These are phyloP conservation scores for Candida glaebosa DNA, from an alignment of 805 yeast genomes.

Conservation along the genomic window DNA sequence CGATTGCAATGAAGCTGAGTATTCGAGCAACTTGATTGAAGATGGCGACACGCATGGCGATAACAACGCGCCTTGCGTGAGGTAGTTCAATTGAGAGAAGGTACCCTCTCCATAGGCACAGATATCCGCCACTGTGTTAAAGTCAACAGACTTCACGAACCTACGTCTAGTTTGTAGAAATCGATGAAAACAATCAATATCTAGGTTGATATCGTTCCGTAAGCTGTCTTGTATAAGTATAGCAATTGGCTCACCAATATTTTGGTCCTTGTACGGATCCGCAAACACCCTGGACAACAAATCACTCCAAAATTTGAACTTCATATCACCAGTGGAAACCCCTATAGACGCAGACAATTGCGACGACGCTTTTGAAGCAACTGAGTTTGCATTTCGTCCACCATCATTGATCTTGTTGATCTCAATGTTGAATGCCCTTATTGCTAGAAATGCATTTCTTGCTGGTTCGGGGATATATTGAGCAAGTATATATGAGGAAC, in stretches of 20 bases:
- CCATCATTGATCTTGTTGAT: slow-evolving; percentile 46
- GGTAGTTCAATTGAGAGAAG: slow-evolving; percentile 67
- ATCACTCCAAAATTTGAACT: slow-evolving; percentile 75
- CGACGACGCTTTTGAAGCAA: slow-evolving; percentile 28
- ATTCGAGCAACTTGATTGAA: slow-evolving; percentile 45
- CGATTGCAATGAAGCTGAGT: slow-evolving; percentile 41
- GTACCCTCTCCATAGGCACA: slow-evolving; percentile 81
- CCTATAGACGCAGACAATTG: slow-evolving; percentile 30
- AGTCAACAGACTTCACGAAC: slow-evolving; percentile 46
- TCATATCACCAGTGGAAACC: slow-evolving; percentile 44
- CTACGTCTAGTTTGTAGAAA: slow-evolving; percentile 57
- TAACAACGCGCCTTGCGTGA: slow-evolving; percentile 56
- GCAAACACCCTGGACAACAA: slow-evolving; percentile 46
- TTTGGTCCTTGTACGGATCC: slow-evolving; percentile 26
- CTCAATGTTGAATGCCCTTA: slow-evolving; percentile 65
- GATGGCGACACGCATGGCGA: slow-evolving; percentile 58
- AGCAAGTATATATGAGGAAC: slow-evolving; percentile 61
- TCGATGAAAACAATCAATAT: slow-evolving; percentile 53
- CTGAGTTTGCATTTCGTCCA: slow-evolving; percentile 19
- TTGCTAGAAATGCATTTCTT: slow-evolving; percentile 59
- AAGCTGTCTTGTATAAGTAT: slow-evolving; percentile 54
- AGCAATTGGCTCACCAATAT: slow-evolving; percentile 62
- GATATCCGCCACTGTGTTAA: slow-evolving; percentile 51
- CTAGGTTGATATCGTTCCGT: slow-evolving; percentile 47
- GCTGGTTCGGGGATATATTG: slow-evolving; percentile 68